Conservation (phyloP, 2,329 filamentous ascomycete genomes). For the Scedosporium aurantiacum region DNA sequence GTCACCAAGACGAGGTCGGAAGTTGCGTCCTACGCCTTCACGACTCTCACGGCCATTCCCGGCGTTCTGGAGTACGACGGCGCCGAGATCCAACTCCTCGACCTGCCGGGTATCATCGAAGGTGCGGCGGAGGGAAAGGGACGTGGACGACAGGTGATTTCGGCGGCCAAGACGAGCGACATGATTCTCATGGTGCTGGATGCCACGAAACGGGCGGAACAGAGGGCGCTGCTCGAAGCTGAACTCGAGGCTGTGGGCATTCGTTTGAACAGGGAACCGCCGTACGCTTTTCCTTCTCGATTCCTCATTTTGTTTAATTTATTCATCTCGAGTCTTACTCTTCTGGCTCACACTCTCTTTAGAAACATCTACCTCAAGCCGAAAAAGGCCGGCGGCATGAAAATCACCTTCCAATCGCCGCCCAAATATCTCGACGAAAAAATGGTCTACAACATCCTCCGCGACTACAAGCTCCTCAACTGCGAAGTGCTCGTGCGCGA, state of each 20-base stretch:
- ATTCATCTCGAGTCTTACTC: not conserved
- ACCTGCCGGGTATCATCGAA: conserved; percentile 97
- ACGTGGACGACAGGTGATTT: conserved; percentile 90
- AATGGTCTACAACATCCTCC: conserved; percentile 94
- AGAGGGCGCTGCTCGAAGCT: conserved; percentile 76
- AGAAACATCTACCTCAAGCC: conserved; percentile 95
- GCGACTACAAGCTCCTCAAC: conserved; percentile 98
- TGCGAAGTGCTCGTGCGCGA: conserved; percentile 92
- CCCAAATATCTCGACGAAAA: conserved; percentile 92
- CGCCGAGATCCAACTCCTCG: conserved; percentile 94
- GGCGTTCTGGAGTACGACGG: conserved; percentile 96
- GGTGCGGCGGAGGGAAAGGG: conserved; percentile 94
- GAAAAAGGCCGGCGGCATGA: conserved; percentile 96
- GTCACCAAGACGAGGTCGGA: conserved; percentile 97
- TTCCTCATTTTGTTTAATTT: not conserved
- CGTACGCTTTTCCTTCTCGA: conserved; percentile 40
- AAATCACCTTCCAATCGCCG: conserved; percentile 86
- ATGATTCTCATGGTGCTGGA: conserved; percentile 94
- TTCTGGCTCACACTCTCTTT: conserved; percentile 1
- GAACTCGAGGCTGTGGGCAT: conserved; percentile 95
- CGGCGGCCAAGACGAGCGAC: conserved; percentile 95
- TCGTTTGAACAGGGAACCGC: conserved; percentile 78
- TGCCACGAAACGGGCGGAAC: conserved; percentile 91
- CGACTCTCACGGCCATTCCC: conserved; percentile 91
- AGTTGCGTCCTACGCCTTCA: conserved; percentile 94